Percentiles rank a stretch among this genome's conserved stretches.
Conservation (phyloP, 139 green algal species). For the Astrephomene gubernaculifera region DNA sequence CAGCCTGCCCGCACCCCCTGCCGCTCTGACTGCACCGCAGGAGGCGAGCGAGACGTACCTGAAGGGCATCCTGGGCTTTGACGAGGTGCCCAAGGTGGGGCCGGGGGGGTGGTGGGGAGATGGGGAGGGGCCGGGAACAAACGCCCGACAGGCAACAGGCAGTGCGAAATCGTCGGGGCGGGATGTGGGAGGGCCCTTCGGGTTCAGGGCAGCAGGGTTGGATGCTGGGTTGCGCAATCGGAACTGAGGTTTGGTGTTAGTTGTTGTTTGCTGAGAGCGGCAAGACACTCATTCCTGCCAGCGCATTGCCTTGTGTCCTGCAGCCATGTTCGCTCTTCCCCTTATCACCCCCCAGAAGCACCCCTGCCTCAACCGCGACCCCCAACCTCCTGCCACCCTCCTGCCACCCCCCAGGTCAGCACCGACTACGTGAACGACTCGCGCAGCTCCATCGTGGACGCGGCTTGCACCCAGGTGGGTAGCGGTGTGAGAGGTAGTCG, state of each 20-base stretch:
- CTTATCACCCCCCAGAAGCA: too few relatives aligned
- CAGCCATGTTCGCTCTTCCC: not conserved
- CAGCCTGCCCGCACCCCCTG: not conserved
- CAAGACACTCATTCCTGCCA: not conserved
- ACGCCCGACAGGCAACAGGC: not conserved
- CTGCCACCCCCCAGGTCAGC: conserved; percentile 58
- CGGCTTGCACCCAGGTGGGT: conserved; percentile 74
- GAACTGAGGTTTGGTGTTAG: not conserved
- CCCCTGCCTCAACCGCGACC: too few relatives aligned
- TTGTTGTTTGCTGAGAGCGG: too few relatives aligned
- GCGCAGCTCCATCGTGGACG: conserved; percentile 84
- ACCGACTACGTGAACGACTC: conserved; percentile 89
- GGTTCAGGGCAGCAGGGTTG: not conserved
- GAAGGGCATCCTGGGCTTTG: conserved; percentile 82
- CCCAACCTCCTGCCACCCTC: not conserved
- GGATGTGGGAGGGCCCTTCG: not conserved
- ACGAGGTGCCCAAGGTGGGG: conserved; percentile 63
- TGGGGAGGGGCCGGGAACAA: not conserved
- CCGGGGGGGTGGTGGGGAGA: not conserved
- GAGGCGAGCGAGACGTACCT: conserved; percentile 77
- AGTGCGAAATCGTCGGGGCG: not conserved
- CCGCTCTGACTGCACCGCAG: conserved; percentile 40
- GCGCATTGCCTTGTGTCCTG: not conserved
- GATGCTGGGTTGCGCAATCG: not conserved
- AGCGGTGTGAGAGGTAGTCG: not conserved